Evolutionary conservation across 805 yeast species (phyloP), one percentile per base, ranked within the genome.

Genomic region (Wickerhamiella australiensis): DNA sequence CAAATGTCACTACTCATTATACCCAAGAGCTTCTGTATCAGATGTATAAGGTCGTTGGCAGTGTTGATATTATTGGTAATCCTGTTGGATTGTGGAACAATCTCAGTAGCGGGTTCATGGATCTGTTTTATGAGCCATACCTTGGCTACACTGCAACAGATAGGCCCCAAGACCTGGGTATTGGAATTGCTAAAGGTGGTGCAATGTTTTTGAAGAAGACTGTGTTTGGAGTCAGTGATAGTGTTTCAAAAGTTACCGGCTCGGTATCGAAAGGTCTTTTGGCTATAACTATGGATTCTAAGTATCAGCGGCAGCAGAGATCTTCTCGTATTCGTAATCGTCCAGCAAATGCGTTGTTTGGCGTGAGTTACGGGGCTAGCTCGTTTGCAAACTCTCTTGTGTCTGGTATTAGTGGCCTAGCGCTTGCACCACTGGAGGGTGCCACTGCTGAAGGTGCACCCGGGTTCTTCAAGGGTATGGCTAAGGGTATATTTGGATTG

Each of bases 51-150:
- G 80, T 92, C 41, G 69, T 94, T 29, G 99, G 99, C 0, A 86
- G 96, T 17, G 98, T 97, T 0, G 98, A 94, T 65, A 78, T 92
- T 56, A 68, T 92, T 46, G 99, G 98, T 20, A 92, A 94, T 57
- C 99, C 99, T 0, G 97, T 94, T 25, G 98, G 98, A 1, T 69
- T 92, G 53, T 92, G 92, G 69, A 92, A 85, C 63, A 88, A 87
- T 57, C 71, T 92, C 51, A 80, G 95, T 51, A 86, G 96, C 0
- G 99, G 99, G 47, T 92, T 92, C 9, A 76, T 87, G 77, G 99
- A 92, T 64, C 82, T 92, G 17, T 92, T 92, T 64, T 92, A 92
- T 62, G 97, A 90, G 61, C 99, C 99, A 2, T 92, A 90, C 60
- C 92, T 87, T 61, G 99, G 99, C 0, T 85, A 85, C 57, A 78